A percentile compares a stretch with the other conserved stretches of the same genome.
Evolutionary conservation across 2,329 filamentous ascomycete genomes (phyloP).

Genomic region (Ascochyta koolunga): DNA sequence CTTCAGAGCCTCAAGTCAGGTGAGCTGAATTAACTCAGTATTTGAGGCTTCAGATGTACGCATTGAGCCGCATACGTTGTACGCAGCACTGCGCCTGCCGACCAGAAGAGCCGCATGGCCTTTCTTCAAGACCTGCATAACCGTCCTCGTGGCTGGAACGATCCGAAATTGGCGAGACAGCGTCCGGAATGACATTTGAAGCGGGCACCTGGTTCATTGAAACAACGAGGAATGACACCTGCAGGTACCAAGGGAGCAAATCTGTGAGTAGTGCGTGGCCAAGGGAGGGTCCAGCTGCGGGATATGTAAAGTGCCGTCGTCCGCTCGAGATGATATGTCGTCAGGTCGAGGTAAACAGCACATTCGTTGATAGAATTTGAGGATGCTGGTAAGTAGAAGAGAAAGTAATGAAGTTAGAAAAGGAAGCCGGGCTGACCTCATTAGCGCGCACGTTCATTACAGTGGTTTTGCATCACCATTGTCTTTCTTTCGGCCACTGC

Average conservation of each 20-base stretch:
- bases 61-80: slow-evolving; percentile 15
- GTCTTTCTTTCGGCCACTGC: slow-evolving; percentile 11
- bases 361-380: slow-evolving; percentile 4
- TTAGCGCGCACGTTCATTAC: slow-evolving; percentile 14
- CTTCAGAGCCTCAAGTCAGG: slow-evolving; percentile 1
- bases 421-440: slow-evolving; percentile 5
- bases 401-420: neutral
- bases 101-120: slow-evolving; percentile 7
- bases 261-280: slow-evolving; percentile 3
- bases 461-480: slow-evolving; percentile 15
- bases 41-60: neutral
- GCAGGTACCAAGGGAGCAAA: slow-evolving; percentile 18
- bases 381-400: slow-evolving; percentile 18
- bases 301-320: slow-evolving; percentile 10
- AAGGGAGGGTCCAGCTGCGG: slow-evolving; percentile 16
- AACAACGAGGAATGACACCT: slow-evolving; percentile 20
- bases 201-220: slow-evolving; percentile 11
- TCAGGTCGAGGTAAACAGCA: slow-evolving; percentile 5
- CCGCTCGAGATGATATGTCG: slow-evolving; percentile 1
- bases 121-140: slow-evolving; percentile 10
- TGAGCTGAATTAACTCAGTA: neutral
- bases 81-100: slow-evolving; percentile 4
- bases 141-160: slow-evolving; percentile 14
- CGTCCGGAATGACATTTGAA: slow-evolving; percentile 19
- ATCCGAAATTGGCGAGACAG: slow-evolving; percentile 14